Evolutionary conservation across 768 basidiomycete species (phyloP).

Genomic region (Boletus tomentosulus): DNA sequence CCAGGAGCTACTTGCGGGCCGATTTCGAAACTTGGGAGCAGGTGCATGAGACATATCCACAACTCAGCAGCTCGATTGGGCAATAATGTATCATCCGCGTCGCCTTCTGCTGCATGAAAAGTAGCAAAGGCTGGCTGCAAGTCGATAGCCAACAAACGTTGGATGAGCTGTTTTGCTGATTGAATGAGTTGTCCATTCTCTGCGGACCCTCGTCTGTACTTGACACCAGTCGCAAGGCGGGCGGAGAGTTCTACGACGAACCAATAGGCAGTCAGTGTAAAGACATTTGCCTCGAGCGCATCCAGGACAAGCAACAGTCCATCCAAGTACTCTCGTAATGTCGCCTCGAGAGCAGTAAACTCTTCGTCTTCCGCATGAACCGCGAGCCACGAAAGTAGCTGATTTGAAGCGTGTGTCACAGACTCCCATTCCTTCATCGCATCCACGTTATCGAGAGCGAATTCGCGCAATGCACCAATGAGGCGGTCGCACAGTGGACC

Average conservation of each 20-base stretch:
- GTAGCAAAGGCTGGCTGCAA: slow-evolving; percentile 33
- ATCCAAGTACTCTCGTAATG: slow-evolving; percentile 36
- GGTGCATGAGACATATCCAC: slow-evolving; percentile 72
- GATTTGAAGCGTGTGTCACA: slow-evolving; percentile 38
- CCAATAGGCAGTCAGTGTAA: slow-evolving; percentile 53
- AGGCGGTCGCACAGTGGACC: slow-evolving; percentile 46
- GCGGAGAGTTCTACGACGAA: slow-evolving; percentile 55
- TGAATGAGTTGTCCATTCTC: slow-evolving; percentile 21
- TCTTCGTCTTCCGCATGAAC: slow-evolving; percentile 34
- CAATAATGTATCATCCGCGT: slow-evolving; percentile 34
- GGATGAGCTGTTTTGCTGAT: slow-evolving; percentile 40
- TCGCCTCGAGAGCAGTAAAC: slow-evolving; percentile 24
- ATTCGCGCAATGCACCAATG: slow-evolving; percentile 35
- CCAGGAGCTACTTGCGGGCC: slow-evolving; percentile 15
- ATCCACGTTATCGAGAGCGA: slow-evolving; percentile 22
- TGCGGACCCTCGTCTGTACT: slow-evolving; percentile 25
- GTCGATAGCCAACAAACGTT: slow-evolving; percentile 50
- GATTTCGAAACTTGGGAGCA: slow-evolving; percentile 33
- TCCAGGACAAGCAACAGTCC: slow-evolving; percentile 38
- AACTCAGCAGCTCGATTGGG: slow-evolving; percentile 51
- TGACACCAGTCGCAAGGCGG: slow-evolving; percentile 32
- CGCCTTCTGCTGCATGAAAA: slow-evolving; percentile 16
- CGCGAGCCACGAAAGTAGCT: slow-evolving; percentile 45
- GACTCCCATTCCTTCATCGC: slow-evolving; percentile 37
- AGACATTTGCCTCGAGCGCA: slow-evolving; percentile 30